These are phyloP conservation scores for Plasmodium inui DNA, from an alignment of 169 alveolate species.

Conservation along the genomic window DNA sequence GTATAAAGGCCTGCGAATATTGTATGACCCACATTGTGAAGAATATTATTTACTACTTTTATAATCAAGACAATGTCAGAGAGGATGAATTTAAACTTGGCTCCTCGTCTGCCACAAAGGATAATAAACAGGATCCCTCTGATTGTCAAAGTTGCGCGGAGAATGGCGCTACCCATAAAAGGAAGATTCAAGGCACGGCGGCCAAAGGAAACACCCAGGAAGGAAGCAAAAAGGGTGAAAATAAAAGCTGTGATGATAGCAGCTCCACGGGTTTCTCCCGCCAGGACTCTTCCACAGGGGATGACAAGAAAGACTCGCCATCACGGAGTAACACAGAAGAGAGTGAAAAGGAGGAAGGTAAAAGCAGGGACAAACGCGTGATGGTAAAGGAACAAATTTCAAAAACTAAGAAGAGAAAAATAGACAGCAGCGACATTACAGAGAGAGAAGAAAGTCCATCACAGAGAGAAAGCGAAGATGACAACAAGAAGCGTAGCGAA, in stretches of 20 bases:
- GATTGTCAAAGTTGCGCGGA: neutral
- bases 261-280: neutral
- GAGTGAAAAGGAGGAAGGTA: conserved; percentile 6
- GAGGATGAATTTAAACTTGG: conserved; percentile 2
- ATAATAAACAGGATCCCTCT: neutral
- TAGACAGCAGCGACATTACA: neutral
- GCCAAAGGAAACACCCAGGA: neutral
- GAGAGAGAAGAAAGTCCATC: neutral
- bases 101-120: neutral
- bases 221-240: neutral
- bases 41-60: conserved; percentile 53
- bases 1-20: conserved; percentile 72
- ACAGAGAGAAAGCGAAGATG: neutral
- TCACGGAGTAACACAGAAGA: neutral
- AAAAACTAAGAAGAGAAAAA: neutral
- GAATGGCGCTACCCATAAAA: neutral
- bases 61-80: conserved; percentile 22
- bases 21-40: conserved; percentile 53
- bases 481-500: neutral
- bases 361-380: neutral
- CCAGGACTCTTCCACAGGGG: neutral
- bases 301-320: neutral
- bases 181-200: neutral
- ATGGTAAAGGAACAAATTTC: neutral
- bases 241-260: neutral